Conservation (phyloP, 495 filamentous ascomycete species). For the Tuber calosporum region DNA sequence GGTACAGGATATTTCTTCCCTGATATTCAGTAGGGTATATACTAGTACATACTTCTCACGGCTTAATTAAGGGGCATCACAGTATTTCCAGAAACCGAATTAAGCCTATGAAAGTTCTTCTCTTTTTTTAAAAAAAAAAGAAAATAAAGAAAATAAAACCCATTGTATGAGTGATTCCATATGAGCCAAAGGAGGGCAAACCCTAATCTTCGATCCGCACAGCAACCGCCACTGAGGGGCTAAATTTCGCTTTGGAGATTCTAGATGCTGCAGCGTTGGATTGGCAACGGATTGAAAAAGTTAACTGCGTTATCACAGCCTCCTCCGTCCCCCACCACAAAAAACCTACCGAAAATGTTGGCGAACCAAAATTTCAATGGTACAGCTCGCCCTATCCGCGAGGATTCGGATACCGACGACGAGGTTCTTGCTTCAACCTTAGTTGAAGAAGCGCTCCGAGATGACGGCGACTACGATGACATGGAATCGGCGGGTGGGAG, state of each 20-base stretch:
- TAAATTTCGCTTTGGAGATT: constrained; percentile 15
- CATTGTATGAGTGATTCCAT: neutral
- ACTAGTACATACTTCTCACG: neutral
- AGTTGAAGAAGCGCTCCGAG: constrained; percentile 42
- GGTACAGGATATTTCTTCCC: neutral
- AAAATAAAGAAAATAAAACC: no score
- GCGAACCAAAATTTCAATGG: constrained; percentile 33
- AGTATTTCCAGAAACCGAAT: neutral
- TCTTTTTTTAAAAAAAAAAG: neutral
- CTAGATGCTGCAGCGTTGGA: neutral
- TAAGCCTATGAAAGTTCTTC: neutral
- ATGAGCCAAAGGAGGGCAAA: constrained; percentile 20
- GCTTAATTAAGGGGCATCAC: neutral
- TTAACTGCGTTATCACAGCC: constrained; percentile 18
- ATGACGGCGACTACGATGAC: constrained; percentile 45
- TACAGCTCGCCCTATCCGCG: constrained; percentile 24
- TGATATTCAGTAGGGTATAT: neutral
- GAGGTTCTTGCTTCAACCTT: constrained; percentile 39
- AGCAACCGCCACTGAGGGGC: constrained; percentile 22
- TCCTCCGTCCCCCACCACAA: constrained; percentile 14
- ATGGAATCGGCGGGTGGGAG: constrained; percentile 37
- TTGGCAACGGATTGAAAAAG: constrained; percentile 19
- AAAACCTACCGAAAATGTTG: constrained; percentile 21
- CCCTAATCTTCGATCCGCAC: constrained; percentile 33
- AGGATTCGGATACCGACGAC: constrained; percentile 39